phyloP scores from a whole-genome alignment of 345 rosid species.

The Salix dunnii region DNA sequence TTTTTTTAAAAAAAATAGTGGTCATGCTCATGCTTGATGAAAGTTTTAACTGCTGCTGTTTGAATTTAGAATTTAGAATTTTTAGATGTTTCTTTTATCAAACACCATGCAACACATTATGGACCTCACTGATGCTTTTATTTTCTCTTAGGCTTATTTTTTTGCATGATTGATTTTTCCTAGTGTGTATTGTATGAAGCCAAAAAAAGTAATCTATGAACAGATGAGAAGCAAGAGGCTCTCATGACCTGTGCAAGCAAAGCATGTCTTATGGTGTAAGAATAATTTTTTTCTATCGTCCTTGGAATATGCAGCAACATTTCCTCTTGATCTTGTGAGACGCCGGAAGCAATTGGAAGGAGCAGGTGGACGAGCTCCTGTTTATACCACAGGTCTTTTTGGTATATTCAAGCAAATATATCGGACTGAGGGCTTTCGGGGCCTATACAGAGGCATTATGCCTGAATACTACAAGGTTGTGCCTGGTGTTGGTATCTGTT shows the following conservation, averaged over 20 bases:
- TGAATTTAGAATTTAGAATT: background rate
- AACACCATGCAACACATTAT: background rate
- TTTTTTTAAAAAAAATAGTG: background rate
- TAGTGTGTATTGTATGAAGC: background rate
- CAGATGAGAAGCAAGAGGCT: background rate
- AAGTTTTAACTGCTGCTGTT: background rate
- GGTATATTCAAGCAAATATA: slow-evolving; percentile 77
- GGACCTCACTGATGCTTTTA: background rate
- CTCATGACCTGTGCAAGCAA: background rate
- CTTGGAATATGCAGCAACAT: slow-evolving; percentile 56
- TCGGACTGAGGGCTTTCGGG: slow-evolving; percentile 70
- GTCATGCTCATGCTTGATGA: background rate
- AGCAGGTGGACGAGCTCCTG: slow-evolving; percentile 80
- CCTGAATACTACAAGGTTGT: slow-evolving; percentile 97
- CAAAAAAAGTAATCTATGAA: background rate
- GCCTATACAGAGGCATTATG: slow-evolving; percentile 88
- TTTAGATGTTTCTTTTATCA: background rate
- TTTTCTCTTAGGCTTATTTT: background rate
- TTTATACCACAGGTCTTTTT: slow-evolving; percentile 65
- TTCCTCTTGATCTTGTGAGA: slow-evolving; percentile 93
- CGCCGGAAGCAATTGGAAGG: slow-evolving; percentile 97
- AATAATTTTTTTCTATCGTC: background rate
- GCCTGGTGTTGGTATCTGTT: slow-evolving; percentile 86
- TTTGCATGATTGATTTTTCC: background rate
- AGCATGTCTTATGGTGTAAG: background rate